Evolutionary conservation across 169 alveolate species (phyloP), one percentile per base, ranked within the genome.

Genomic region (Plasmodium falciparum): DNA sequence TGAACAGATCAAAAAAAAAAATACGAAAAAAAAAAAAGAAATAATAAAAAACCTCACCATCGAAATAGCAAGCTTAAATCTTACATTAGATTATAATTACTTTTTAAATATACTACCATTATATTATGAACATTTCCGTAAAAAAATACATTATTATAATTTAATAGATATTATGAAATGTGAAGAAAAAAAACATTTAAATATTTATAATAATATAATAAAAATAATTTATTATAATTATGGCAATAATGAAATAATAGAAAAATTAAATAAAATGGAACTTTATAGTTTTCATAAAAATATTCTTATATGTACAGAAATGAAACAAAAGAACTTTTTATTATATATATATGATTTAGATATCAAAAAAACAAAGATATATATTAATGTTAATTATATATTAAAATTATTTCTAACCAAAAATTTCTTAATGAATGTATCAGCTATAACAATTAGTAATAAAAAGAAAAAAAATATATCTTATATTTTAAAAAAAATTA

Each of bases 371-470:
- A 78, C 89, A 43, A 78, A 78, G 17, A 78, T 78, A 58, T 78
- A 78, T 70, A 78, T 78, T 24, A 78, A 78, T 70, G 89, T 78
- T 7, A 78, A 66, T 78, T 78, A 78, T 33, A 8, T 78, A 12
- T 58, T 78, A 39, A 78, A 78, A 43, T 26, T 78, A 66, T 78
- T 78, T 58, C 24, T 78, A 45, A 66, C 89, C 3, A 50, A 78
- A 63, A 78, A 78, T 24, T 78, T 78, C 26, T 47, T 78, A 7
- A 78, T 78, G 89, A 78, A 78, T 43, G 66, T 78, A 78, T 78
- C 89, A 66, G 76, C 89, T 11, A 78, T 78, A 3, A 78, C 66
- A 11, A 78, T 78, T 4, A 50, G 50, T 49, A 78, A 78, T 78
- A 78, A 78, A 78, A 50, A 78, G 67, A 78, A 78, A 65, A 76